These are phyloP conservation scores for Mallotus nudiflorus DNA, from an alignment of 345 rosid genomes.

Conservation along the genomic window DNA sequence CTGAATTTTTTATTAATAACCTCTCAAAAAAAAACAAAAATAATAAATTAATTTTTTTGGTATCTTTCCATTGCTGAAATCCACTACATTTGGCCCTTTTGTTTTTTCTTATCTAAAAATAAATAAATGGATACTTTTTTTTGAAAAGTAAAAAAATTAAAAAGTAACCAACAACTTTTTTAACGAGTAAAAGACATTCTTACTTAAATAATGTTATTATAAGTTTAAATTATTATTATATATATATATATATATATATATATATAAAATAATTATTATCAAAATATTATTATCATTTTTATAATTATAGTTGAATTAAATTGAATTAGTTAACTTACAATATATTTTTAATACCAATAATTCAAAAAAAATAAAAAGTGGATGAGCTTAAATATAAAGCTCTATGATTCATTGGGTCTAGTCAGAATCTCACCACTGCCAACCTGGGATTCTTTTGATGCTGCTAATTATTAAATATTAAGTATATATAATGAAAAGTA, in stretches of 20 bases:
- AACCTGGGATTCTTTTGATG: constrained; percentile 60
- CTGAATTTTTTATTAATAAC: constrained; percentile 34
- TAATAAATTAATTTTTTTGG: constrained; percentile 18
- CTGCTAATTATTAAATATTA: constrained; percentile 10
- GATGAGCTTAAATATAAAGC: constrained; percentile 25
- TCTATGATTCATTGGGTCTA: constrained; percentile 47
- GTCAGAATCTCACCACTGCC: constrained; percentile 61
- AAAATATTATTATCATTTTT: too few species aligned
- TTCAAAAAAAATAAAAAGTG: constrained; percentile 19
- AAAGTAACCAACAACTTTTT: too few species aligned
- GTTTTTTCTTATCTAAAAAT: too few species aligned
- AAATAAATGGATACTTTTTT: too few species aligned
- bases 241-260: too few species aligned
- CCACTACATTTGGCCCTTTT: constrained; percentile 41
- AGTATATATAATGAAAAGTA: constrained; percentile 5
- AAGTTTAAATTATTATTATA: too few species aligned
- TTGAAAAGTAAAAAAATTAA: too few species aligned
- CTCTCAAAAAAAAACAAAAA: constrained; percentile 6
- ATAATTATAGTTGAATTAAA: too few species aligned
- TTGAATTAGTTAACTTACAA: background rate
- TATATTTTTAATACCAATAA: too few species aligned
- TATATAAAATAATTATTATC: too few species aligned
- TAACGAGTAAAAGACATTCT: too few species aligned
- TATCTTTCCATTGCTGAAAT: constrained; percentile 47
- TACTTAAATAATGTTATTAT: too few species aligned